Conservation (phyloP, 2,329 filamentous ascomycete species). For the Phoma herbarum region DNA sequence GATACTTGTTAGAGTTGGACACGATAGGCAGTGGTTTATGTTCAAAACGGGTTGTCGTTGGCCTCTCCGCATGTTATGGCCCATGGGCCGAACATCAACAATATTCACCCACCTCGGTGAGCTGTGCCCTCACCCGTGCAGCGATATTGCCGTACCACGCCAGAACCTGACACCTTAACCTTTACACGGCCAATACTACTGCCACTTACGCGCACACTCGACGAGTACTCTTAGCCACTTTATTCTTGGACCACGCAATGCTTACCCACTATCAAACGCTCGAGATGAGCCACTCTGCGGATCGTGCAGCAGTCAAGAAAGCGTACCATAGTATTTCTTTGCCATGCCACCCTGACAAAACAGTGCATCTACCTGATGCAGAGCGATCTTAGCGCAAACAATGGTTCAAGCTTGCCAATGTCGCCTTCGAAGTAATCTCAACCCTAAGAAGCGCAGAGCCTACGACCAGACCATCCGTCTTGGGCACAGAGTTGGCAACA, state of each 20-base stretch:
- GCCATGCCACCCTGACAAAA: conserved; percentile 8
- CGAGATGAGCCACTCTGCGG: neutral
- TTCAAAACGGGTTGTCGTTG: neutral
- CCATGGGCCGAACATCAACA: neutral
- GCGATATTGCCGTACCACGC: neutral
- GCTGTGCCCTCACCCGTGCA: neutral
- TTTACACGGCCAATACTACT: neutral
- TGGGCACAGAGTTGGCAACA: too few relatives aligned
- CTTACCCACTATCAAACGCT: conserved; percentile 2
- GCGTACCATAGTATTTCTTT: conserved; percentile 7
- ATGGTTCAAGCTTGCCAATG: conserved; percentile 2
- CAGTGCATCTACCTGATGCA: neutral
- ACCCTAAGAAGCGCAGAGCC: neutral
- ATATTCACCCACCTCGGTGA: neutral
- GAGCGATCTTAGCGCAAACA: conserved; percentile 1
- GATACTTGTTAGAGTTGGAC: too few relatives aligned
- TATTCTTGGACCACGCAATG: neutral
- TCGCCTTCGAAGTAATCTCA: conserved; percentile 6
- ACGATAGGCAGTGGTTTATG: neutral
- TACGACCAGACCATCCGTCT: neutral
- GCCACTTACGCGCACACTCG: neutral
- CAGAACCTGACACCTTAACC: neutral
- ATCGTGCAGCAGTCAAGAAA: conserved; percentile 4
- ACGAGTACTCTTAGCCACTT: neutral
- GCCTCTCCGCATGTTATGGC: neutral